Conservation (phyloP, 2,329 filamentous ascomycete genomes). For the Meredithiella fracta region DNA sequence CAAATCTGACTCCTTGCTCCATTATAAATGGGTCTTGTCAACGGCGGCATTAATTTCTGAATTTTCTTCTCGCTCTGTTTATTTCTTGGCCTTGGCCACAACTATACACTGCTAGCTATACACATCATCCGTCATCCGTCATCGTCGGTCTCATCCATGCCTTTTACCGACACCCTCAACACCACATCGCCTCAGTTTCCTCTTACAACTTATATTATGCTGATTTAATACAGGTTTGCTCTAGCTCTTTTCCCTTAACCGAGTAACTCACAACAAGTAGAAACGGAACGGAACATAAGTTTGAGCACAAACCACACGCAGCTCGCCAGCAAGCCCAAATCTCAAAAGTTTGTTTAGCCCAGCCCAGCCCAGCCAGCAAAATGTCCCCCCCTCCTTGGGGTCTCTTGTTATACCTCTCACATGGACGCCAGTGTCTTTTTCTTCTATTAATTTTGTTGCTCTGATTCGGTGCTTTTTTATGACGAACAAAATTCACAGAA, state of each 20-base stretch:
- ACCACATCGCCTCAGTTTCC: too few species aligned
- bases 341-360: not conserved
- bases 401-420: not conserved
- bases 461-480: too few species aligned
- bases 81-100: not conserved
- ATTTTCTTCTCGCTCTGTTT: not conserved
- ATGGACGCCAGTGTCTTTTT: not conserved
- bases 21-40: not conserved
- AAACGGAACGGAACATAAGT: not conserved
- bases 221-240: not conserved
- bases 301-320: not conserved
- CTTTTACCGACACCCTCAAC: too few species aligned
- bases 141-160: too few species aligned
- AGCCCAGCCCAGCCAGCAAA: not conserved
- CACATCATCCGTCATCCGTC: too few species aligned
- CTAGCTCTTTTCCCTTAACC: not conserved
- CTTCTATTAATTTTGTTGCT: too few species aligned
- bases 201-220: not conserved
- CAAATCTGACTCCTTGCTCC: not conserved
- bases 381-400: not conserved
- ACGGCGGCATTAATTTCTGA: not conserved
- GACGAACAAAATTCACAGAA: too few species aligned
- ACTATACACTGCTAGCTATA: too few species aligned
- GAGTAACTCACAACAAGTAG: not conserved
- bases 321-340: not conserved